Base-by-base conservation (phyloP, 2,329 filamentous ascomycete genomes). In the Stachybotrys chartarum region DNA sequence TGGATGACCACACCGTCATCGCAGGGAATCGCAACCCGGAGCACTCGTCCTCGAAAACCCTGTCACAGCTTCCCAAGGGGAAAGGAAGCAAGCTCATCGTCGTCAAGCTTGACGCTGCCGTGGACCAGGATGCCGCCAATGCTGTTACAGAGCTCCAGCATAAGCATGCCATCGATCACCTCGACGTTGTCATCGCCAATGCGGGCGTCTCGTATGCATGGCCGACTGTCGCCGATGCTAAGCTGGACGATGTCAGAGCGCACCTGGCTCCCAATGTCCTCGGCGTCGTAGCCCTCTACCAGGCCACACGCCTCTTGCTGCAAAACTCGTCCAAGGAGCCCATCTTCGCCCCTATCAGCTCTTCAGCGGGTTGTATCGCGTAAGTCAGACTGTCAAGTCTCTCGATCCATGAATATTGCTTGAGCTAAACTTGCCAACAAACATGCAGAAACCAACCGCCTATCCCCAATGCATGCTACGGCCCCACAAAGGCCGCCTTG, bases 381-480 rank as follows among this genome's bases (percentile, higher is more conserved):
- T 24, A 24, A 24, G 24, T 24, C 24, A 3, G 24, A 24, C 24
- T 24, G 24, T 24, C 24, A 24, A 24, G 24, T 24, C 24, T 24
- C 24, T 24, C 24, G 24, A 24, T 24, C 24, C 24, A 24, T 24
- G 24, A 24, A 4, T 24, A 24, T 24, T 4, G 4, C 24, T 24
- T 24, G 24, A 24, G 24, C 24, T 24, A 24, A 24, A 3, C 24
- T 24, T 24, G 24, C 24, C 3, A 24, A 24, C 24, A 24, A 24
- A 24, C 2, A 24, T 24, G 8, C 16, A 65, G 39, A 14, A 45
- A 51, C 2, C 64, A 64, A 51, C 60, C 57, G 0, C 53, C 61
- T 0, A 50, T 72, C 1, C 65, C 69, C 1, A 68, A 64, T 17
- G 67, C 72, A 0, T 68, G 68, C 0, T 80, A 82, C 57, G 78